Percentiles rank a stretch among this genome's conserved stretches.
These are phyloP conservation scores for Zymoseptoria passerinii DNA, from an alignment of 2,329 filamentous ascomycete genomes.

Conservation along the genomic window DNA sequence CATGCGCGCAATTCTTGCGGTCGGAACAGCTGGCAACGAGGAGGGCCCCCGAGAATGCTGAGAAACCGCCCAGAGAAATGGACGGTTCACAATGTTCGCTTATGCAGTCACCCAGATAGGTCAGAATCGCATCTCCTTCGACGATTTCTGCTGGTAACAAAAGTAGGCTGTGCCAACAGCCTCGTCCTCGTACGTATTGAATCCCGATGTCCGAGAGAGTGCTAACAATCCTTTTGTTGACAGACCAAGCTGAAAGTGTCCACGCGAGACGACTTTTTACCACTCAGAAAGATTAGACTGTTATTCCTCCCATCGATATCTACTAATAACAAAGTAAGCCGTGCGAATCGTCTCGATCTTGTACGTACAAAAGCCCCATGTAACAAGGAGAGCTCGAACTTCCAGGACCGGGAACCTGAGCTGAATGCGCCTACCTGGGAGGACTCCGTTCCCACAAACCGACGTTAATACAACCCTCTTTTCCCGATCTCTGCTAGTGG, in stretches of 20 bases:
- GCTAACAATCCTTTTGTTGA: too few species aligned
- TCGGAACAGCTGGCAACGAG: too few species aligned
- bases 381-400: not conserved
- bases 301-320: too few species aligned
- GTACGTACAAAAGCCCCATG: not conserved
- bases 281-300: too few species aligned
- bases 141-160: not conserved
- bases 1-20: too few species aligned
- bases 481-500: not conserved
- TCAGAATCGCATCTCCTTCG: not conserved
- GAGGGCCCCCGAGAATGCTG: too few species aligned
- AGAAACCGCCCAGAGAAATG: too few species aligned
- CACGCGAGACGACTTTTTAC: too few species aligned
- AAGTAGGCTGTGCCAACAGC: not conserved
- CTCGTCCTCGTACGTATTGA: not conserved
- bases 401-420: not conserved
- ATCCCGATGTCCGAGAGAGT: not conserved
- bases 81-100: too few species aligned
- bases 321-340: not conserved
- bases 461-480: not conserved
- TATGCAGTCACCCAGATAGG: too few species aligned
- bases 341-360: not conserved
- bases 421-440: not conserved
- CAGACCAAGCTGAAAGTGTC: too few species aligned
- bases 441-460: not conserved